Conservation (phyloP, 2,329 filamentous ascomycete genomes). For the Talaromyces sp. region DNA sequence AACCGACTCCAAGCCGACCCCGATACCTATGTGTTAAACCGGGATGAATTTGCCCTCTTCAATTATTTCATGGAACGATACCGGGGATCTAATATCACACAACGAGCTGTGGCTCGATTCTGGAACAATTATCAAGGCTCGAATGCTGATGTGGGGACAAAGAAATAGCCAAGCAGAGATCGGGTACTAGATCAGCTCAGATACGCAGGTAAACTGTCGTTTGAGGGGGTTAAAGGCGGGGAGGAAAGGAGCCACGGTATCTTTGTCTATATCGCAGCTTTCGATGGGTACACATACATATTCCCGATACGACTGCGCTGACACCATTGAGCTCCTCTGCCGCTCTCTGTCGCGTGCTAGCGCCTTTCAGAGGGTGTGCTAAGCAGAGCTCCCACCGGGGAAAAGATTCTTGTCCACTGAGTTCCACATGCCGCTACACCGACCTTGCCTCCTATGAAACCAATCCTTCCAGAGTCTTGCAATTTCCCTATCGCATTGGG, state of each 20-base stretch:
- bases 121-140: constrained; percentile 51
- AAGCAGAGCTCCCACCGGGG: no score
- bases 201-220: neutral
- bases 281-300: neutral
- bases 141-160: constrained; percentile 23
- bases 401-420: neutral
- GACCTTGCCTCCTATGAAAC: neutral
- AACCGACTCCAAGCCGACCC: constrained; percentile 65
- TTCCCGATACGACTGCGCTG: neutral
- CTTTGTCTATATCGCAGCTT: neutral
- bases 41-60: constrained; percentile 82
- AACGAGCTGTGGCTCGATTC: constrained; percentile 58
- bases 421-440: constrained; percentile 10
- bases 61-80: constrained; percentile 79
- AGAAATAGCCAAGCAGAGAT: constrained; percentile 22
- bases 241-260: neutral
- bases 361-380: neutral
- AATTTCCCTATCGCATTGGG: no score
- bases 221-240: neutral
- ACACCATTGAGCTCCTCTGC: neutral
- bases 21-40: constrained; percentile 69
- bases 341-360: neutral
- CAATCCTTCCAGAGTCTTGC: no score
- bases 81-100: constrained; percentile 53
- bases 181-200: neutral